Evolutionary conservation across 1,284 basidiomycete species (phyloP).

Genomic region (Coniferiporia sulphurascens): DNA sequence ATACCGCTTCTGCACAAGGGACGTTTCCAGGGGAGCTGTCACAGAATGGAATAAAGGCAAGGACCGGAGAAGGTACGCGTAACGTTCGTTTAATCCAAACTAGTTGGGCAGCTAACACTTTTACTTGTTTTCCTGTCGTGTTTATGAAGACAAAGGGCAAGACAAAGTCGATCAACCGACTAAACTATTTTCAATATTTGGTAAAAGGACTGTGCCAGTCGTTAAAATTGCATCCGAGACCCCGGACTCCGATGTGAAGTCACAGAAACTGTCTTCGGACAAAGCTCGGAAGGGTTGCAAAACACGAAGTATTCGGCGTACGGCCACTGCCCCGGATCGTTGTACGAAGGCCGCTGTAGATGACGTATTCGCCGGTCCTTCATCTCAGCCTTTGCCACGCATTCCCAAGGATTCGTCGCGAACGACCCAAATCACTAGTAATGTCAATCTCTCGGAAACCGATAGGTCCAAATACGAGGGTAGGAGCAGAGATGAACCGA

Average conservation of each 20-base stretch:
- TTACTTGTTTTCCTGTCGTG: not conserved
- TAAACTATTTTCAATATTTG: slow-evolving; percentile 9
- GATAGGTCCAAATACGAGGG: slow-evolving; percentile 14
- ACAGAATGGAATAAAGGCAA: not conserved
- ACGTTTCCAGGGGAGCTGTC: not conserved
- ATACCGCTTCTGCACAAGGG: not conserved
- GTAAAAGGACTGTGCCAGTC: not conserved
- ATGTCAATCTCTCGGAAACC: not conserved
- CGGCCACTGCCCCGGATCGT: not conserved
- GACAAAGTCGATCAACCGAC: not conserved
- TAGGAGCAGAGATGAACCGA: slow-evolving; percentile 36
- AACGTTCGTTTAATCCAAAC: not conserved
- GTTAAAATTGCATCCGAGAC: not conserved
- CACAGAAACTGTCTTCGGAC: not conserved
- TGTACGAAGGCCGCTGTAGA: not conserved
- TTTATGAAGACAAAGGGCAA: not conserved
- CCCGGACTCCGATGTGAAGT: not conserved
- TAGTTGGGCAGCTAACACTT: not conserved
- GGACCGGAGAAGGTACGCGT: not conserved
- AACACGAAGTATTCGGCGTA: not conserved
- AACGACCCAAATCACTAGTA: not conserved
- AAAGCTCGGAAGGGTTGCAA: not conserved
- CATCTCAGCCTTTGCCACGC: slow-evolving; percentile 3
- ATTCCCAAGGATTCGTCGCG: not conserved
- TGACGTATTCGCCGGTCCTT: not conserved